Base-by-base conservation (phyloP, 495 filamentous ascomycete genomes). In the Venustampulla echinocandica region DNA sequence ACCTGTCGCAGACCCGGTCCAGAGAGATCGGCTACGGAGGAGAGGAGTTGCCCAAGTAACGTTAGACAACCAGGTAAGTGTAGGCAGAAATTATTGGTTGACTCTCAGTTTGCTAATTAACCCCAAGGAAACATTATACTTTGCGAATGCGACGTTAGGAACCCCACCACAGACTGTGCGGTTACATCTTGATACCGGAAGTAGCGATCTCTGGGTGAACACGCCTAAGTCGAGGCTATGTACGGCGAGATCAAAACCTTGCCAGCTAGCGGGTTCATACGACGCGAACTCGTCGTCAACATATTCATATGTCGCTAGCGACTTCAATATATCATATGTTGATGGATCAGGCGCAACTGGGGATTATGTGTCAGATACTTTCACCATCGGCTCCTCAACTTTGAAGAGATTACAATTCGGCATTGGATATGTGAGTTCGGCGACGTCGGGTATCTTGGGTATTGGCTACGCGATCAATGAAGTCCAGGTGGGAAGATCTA, bases 291-390 rank as follows among this genome's bases (percentile, higher is more conserved):
- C 66, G 0, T 95, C 90, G 2, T 84, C 82, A n/a, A 84, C 90
- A 0, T 93, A 89, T 64, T 56, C 75, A 43, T 90, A 79, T 58
- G 63, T 95, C 30, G 78, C 77, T 24, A 78, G 72, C 52, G 74
- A 84, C 52, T 98, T 98, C 69, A 85, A 90, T 55, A 96, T 98
- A 47, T 79, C 79, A 7, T 98, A 98, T 59, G 85, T 87, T 20
- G 92, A 97, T 63, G 84, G 84, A 35, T 82, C 85, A 1, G 84
- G 79, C 27, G 86, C 90, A 0, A 55, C 61, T 4, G 92, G 92
- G 7, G 87, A 90, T 57, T 96, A 96, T 63, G 85, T 79, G 9
- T 81, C 75, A 1, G 92, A 98, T 59, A 84, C 74, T 1, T 63
- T 98, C 42, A 63, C 62, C 3, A 77, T 98, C 49, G 86, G 80